Base-by-base conservation (phyloP, 345 rosid genomes). In the Laguncularia racemosa region DNA sequence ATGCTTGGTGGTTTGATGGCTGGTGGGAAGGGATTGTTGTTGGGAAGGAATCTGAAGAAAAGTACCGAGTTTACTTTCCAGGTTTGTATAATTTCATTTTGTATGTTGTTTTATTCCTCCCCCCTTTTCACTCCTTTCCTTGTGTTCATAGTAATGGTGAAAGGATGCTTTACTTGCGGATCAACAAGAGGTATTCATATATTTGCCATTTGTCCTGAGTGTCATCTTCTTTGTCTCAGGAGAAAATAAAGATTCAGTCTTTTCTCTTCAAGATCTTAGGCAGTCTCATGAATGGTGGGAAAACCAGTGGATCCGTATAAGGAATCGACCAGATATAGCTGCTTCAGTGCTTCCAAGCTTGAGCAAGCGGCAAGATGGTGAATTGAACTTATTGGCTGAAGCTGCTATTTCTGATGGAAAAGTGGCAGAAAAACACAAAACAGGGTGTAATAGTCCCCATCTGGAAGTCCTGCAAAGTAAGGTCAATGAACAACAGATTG, bases 11-110 rank as follows among this genome's bases (percentile, higher is more conserved):
- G 85, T 74, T 77, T 71, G 84, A 81, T 62, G 93, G 85, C 12
- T 91, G 96, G 96, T 85, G 88, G 85, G 97, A 90, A 76, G 97
- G 97, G 59, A 80, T 87, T 14, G 85, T 83, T 48, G 52, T 74
- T 68, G 66, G 55, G 54, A 72, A 80, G 67, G 79, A 73, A 47
- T 71, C 82, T 21, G 81, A 79, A 57, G 84, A 74, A 52, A 77
- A 65, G 64, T 56, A 81, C 51, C 71, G 56, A 66, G 83, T 87
- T 56, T 85, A 73, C 74, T 76, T 91, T 57, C 84, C 89, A 76
- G 96, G 97, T 91, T 15, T 19, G 85, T 16, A 65, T 68, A 61
- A 11, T 17, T 44, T 59, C 45, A 21, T 49, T 48, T 53, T 64
- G 46, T 16, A 45, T 46, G 50, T 13, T 10, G 18, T 18, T 59